Base-by-base conservation (phyloP, 768 basidiomycete species). In the Collybia mongolica region DNA sequence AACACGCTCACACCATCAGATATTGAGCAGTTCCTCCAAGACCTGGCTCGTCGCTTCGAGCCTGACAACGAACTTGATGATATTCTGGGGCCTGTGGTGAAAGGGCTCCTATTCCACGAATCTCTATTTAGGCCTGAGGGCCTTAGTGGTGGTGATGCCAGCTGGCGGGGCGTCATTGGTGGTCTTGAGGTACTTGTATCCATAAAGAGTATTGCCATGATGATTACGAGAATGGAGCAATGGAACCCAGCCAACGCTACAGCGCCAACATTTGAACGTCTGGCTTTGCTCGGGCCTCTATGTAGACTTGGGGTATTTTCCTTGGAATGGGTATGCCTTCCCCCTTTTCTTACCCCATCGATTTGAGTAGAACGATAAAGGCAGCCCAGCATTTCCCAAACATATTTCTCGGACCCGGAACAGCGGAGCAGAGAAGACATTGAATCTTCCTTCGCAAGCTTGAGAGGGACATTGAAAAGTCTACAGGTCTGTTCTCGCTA, bases 391-490 rank as follows among this genome's bases (percentile, higher is more conserved):
- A 82, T 98, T 46, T 79, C 87, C 2, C 73, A 80, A 51, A 79
- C 82, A 0, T 97, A 95, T 62, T 98, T 97, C 68, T 83, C 91
- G 0, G 86, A 95, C 24, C 83, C 90, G 0, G 84, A 84, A n/a
- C 85, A 86, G 48, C 81, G 90, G 36, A 76, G 80, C 28, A 75
- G 80, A 11, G 77, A 74, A 14, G 93, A 96, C 57, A 71, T 96
- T 15, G 85, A 94, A 20, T 86, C 92, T 0, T 88, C 93, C 2
- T 88, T 84, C 59, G 79, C 86, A 6, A 95, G 90, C 65, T 74
- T 99, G 28, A 77, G 95, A n/a, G 85, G 84, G 6, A 94, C 93
- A 2, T 66, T 97, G 44, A 88, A 88, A 63, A 88, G 81, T 52
- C 66, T 98, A 17, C 95, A 96, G 77, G 90, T 88, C 6, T 46